Evolutionary conservation across 805 yeast species (phyloP).

Genomic region (Pichia deserticola): DNA sequence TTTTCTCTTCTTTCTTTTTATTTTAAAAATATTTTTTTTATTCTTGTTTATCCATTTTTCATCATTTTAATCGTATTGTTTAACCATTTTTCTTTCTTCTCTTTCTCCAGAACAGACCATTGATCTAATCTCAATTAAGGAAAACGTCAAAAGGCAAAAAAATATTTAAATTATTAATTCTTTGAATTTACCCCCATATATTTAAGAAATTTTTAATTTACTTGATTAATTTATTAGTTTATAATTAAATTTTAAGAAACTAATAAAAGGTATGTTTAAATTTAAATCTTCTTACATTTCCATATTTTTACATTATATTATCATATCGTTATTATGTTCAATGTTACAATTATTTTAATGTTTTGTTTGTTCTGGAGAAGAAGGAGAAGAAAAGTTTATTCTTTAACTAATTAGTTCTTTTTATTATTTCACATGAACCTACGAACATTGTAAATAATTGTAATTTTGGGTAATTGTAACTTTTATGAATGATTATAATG

Average conservation of each 20-base stretch:
- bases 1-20: not conserved
- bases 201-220: not conserved
- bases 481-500: too few relatives aligned
- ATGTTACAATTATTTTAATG: constrained; percentile 1
- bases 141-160: not conserved
- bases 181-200: constrained; percentile 2
- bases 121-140: constrained; percentile 9
- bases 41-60: not conserved
- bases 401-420: too few relatives aligned
- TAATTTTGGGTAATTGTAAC: too few relatives aligned
- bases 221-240: not conserved
- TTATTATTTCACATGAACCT: too few relatives aligned
- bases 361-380: constrained; percentile 5
- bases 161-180: not conserved
- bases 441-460: too few relatives aligned
- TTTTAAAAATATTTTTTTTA: not conserved
- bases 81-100: constrained; percentile 7
- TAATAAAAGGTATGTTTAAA: too few relatives aligned
- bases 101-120: constrained; percentile 17
- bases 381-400: not conserved
- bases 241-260: not conserved
- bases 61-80: not conserved
- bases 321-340: not conserved
- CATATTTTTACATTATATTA: not conserved
- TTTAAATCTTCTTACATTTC: too few relatives aligned